These are phyloP conservation scores for Tetragonia tetragonoides DNA, from an alignment of 148 eudicot genomes.

Conservation along the genomic window DNA sequence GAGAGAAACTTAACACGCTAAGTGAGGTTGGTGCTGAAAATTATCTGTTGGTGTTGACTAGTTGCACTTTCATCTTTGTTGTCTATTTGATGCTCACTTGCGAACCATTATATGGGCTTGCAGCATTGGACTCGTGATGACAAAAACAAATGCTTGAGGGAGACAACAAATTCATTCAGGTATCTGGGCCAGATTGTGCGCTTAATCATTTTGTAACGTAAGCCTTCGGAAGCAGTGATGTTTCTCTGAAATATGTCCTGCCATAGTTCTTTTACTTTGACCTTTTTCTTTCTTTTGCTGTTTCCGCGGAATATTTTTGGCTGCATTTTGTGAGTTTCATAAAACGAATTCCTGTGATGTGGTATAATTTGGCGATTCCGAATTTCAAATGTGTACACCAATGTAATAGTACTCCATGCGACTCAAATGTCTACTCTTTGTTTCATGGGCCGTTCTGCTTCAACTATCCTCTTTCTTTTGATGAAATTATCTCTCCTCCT, in stretches of 20 bases:
- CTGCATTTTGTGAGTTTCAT: too few species aligned
- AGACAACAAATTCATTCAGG: conserved; percentile 72
- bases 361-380: too few species aligned
- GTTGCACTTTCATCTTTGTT: background rate
- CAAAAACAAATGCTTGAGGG: conserved; percentile 80
- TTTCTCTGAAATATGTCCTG: background rate
- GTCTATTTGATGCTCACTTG: background rate
- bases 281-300: background rate
- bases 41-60: conserved; percentile 12
- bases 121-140: conserved; percentile 95
- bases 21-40: conserved; percentile 50
- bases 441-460: too few species aligned
- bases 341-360: too few species aligned
- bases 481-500: too few species aligned
- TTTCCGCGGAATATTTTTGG: too few species aligned
- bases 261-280: background rate
- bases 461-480: too few species aligned
- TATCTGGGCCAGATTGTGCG: conserved; percentile 81
- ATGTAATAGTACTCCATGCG: too few species aligned
- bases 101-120: conserved; percentile 17
- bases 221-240: background rate
- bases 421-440: too few species aligned
- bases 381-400: too few species aligned
- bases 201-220: conserved; percentile 58
- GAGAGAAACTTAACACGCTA: conserved; percentile 70